Evolutionary conservation across 441 rosid species (phyloP).

Genomic region (Biscutella laevigata): DNA sequence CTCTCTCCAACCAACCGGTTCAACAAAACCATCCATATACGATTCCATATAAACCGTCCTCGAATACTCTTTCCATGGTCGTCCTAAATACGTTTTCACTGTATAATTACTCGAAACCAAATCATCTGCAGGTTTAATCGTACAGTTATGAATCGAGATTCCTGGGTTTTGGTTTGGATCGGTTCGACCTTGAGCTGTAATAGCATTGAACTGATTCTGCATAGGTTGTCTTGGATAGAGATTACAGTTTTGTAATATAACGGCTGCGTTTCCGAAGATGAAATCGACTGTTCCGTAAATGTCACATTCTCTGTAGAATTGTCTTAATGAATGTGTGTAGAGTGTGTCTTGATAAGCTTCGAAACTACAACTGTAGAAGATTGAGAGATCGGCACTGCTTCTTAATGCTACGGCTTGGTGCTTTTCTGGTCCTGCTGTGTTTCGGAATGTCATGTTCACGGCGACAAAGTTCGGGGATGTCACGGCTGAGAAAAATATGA

Average conservation of each 20-base stretch:
- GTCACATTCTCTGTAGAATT: slow-evolving; percentile 65
- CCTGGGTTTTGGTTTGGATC: slow-evolving; percentile 76
- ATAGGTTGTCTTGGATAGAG: slow-evolving; percentile 53
- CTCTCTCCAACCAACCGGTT: slow-evolving; percentile 64
- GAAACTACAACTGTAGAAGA: slow-evolving; percentile 65
- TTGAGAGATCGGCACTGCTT: slow-evolving; percentile 53
- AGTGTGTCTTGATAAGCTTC: slow-evolving; percentile 80
- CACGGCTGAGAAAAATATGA: slow-evolving; percentile 31
- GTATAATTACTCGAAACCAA: slow-evolving; percentile 34
- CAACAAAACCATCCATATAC: slow-evolving; percentile 37
- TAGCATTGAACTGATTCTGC: slow-evolving; percentile 55
- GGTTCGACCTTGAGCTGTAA: slow-evolving; percentile 72
- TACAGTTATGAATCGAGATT: slow-evolving; percentile 61
- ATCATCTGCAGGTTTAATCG: slow-evolving; percentile 45
- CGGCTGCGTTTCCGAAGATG: slow-evolving; percentile 85
- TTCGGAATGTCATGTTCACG: slow-evolving; percentile 57
- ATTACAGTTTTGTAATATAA: slow-evolving; percentile 63
- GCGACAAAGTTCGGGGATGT: slow-evolving; percentile 55
- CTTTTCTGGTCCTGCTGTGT: slow-evolving; percentile 66
- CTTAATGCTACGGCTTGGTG: slow-evolving; percentile 68
- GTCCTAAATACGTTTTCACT: slow-evolving; percentile 51
- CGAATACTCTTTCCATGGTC: slow-evolving; percentile 82
- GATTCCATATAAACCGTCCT: slow-evolving; percentile 59
- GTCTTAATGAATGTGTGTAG: slow-evolving; percentile 64
- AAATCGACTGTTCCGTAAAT: slow-evolving; percentile 74